phyloP scores from a whole-genome alignment of 2,329 filamentous ascomycete genomes.

The Pseudocercospora macadamiae region DNA sequence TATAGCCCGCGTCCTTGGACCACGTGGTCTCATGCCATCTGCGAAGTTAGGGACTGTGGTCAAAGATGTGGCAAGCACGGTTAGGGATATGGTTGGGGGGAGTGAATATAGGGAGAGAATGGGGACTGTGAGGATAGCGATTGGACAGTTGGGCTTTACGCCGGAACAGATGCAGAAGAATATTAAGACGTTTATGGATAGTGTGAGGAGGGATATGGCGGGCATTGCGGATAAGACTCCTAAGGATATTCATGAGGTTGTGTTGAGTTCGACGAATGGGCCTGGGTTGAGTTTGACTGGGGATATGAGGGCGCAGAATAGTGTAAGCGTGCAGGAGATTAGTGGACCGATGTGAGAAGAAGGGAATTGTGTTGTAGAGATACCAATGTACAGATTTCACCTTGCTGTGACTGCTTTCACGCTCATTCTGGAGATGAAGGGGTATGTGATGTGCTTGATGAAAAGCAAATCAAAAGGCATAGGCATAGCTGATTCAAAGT shows the following conservation, averaged over 20 bases:
- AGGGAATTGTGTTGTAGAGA: neutral
- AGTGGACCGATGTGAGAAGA: neutral
- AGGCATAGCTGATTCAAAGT: too few relatives aligned
- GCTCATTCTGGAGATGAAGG: too few relatives aligned
- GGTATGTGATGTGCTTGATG: too few relatives aligned
- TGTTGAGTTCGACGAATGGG: conserved; percentile 83
- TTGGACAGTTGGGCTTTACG: conserved; percentile 87
- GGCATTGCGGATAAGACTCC: conserved; percentile 64
- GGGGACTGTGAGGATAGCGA: conserved; percentile 83
- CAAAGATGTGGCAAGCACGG: conserved; percentile 71
- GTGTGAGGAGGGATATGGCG: conserved; percentile 76
- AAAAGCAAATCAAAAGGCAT: too few relatives aligned
- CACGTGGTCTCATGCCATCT: conserved; percentile 89
- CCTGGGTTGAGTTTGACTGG: conserved; percentile 88
- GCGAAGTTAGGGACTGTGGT: conserved; percentile 87
- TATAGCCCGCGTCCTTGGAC: conserved; percentile 80
- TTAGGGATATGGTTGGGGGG: conserved; percentile 81
- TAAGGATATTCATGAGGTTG: conserved; percentile 75
- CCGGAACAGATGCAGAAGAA: conserved; percentile 85
- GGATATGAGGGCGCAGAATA: conserved; percentile 67
- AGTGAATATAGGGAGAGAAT: conserved; percentile 84
- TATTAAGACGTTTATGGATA: conserved; percentile 73
- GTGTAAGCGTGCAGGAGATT: conserved; percentile 33
- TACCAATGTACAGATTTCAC: too few relatives aligned
- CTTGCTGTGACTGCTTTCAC: too few relatives aligned